Evolutionary conservation across 2,329 filamentous ascomycete species (phyloP), one percentile per base, ranked within the genome.

Genomic region (Gremmenia infestans): DNA sequence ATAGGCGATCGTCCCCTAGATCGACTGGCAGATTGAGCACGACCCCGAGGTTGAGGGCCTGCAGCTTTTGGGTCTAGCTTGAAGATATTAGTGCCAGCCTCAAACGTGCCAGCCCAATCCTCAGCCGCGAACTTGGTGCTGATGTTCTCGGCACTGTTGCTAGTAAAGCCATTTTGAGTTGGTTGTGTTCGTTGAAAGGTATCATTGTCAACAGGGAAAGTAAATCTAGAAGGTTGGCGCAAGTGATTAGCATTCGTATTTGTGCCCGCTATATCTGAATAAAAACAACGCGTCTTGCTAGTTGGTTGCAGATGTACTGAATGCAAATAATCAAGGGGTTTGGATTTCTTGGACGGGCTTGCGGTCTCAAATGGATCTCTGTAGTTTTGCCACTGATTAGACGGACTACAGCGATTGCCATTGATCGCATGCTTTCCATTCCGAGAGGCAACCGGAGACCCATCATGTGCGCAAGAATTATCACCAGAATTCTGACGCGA

Each of bases 71-170:
- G 53, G 25, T 65, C 64, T 22, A 62, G 64, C 37, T 59, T 61
- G 50, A 70, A 69, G 51, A 67, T 66, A 55, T 65, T 62, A 22
- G 57, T 60, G 11, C 68, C 67, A 45, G 66, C 68, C 47, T 66
- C 60, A 50, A 71, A 71, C 52, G 67, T 70, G 5, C 67, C 68
- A 56, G 65, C 59, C 69, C 69, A 71, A 51, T 82, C 77, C 14
- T 78, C 76, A 4, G 78, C 72, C 19, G 76, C 77, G 68, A 86
- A 86, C 40, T 73, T 79, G 17, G 82, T 86, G 68, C 83, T 82
- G 62, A 86, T 86, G 51, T 79, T 81, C 55, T 86, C 81, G 19
- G 78, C 72, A 62, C 79, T 85, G 55, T 70, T 77, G 57, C 76
- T 76, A 40, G 72, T 65, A 57, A 83, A 81, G 2, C 68, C 69